Base-by-base conservation (phyloP, 345 rosid genomes). In the Camelina sativa region DNA sequence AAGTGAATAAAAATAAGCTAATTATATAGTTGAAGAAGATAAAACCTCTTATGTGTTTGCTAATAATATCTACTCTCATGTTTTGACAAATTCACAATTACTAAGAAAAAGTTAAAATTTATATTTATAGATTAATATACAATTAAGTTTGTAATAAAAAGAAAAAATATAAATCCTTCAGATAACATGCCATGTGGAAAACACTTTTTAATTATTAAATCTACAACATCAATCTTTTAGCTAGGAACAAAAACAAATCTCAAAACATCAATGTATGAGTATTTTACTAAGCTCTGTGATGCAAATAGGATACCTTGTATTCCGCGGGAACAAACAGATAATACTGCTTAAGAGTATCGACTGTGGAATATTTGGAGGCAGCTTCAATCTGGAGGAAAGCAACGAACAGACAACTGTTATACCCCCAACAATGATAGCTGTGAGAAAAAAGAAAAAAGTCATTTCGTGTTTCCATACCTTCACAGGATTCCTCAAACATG, bases 281-380 rank as follows among this genome's bases (percentile, higher is more conserved):
- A 28, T 28, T 35, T 38, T 57, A 65, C n/a, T 38, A 64, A 3
- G 22, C 15, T 60, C 15, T 60, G 65, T 56, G 13, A 34, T 28
- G 41, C n/a, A 67, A 61, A 56, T 52, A 62, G 17, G 12, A 47
- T 62, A 92, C 99, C 97, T 95, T 95, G 82, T 89, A 76, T 80
- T 89, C 87, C 7, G 96, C 92, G 22, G 98, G 86, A 73, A 95
- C 48, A 76, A 90, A 86, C 69, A 84, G 76, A 78, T 79, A 90
- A 59, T 84, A 90, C 84, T 95, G 98, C 83, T 92, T 90, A 51
- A 95, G 79, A 73, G 97, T 89, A 69, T 92, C 98, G 35, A 90
- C 97, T 19, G 97, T 95, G 43, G 98, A 95, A 83, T 95, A 92
- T 75, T 92, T 95, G 2, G 96, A 86, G 53, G 92, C 86, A 65